Evolutionary conservation across 179 eudicot species (phyloP).

Genomic region (Silene noctiflora): DNA sequence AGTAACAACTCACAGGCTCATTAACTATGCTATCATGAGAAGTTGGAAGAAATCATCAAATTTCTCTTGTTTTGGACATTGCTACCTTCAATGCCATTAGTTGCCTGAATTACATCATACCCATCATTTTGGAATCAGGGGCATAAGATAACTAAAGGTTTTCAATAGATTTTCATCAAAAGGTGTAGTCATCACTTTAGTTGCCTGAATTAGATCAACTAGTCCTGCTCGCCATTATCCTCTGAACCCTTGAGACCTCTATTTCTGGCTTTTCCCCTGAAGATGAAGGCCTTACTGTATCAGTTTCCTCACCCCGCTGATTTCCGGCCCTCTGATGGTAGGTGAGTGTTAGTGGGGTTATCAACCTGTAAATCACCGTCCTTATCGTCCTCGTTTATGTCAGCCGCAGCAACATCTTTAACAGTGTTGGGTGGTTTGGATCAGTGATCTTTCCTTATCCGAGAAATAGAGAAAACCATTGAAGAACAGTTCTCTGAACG

Average conservation of each 20-base stretch:
- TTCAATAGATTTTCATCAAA: background rate
- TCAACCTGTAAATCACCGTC: background rate
- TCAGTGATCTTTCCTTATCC: background rate
- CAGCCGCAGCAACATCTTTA: background rate
- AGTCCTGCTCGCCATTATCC: background rate
- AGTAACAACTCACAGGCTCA: background rate
- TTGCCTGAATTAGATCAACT: background rate
- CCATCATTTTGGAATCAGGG: background rate
- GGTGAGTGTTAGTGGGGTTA: background rate
- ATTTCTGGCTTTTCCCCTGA: background rate
- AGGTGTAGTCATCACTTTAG: background rate
- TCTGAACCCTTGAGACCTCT: background rate
- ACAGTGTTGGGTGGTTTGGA: background rate
- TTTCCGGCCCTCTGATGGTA: no score
- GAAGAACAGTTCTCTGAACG: background rate
- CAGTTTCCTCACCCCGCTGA: no score
- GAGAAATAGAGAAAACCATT: background rate
- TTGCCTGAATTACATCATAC: background rate
- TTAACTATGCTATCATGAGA: background rate
- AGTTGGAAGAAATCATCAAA: background rate
- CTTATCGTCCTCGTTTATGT: background rate
- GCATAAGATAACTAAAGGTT: background rate
- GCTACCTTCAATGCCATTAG: background rate
- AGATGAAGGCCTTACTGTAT: background rate
- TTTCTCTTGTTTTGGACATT: background rate